Evolutionary conservation across 495 filamentous ascomycete species (phyloP), one percentile per base, ranked within the genome.

Genomic region (Hypoxylon crocopeplum): DNA sequence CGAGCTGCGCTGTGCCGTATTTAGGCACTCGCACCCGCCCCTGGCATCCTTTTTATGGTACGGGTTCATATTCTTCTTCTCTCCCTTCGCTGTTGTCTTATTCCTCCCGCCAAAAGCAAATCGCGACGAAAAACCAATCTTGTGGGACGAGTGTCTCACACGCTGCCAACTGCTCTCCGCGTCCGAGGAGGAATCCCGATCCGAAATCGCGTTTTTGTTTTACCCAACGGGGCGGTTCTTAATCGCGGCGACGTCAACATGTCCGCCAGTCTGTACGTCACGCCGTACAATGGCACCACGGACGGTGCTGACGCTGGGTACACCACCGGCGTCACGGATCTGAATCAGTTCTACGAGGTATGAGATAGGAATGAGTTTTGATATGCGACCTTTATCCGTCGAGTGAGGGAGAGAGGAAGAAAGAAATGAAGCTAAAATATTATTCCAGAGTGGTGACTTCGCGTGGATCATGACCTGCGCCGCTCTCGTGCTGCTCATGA

Each of bases 401-500:
- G 21, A 21, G 16, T 19, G 11, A 48, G 27, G 30, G 32, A 2
- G 2, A 8, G n/a, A 38, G 25, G 41, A 36, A 37, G 7, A 37
- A 37, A 8, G 4, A 70, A 54, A 5, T 57, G 17, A 40, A 46
- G n/a, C 1, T 32, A 53, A 10, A 17, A 12, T 54, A 19, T 21
- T 37, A 47, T 38, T 38, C 5, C 67, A 94, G 87, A 77, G 86
- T 39, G 91, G 91, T 66, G 88, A 95, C 75, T 90, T 92, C 51
- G 85, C 90, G 10, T 96, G 88, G 88, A 84, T 94, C 68, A 77
- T 95, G 48, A 84, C 83, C 1, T 85, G 88, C 7, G 86, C 92
- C 6, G 92, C 89, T 10, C 84, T 96, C 12, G 91, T 96, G 30
- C 76, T 96, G 56, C 82, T 93, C 63, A 93, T 93, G 90, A 90